Conservation (phyloP, 306 rosid genomes). For the Pyrus bretschneideri region DNA sequence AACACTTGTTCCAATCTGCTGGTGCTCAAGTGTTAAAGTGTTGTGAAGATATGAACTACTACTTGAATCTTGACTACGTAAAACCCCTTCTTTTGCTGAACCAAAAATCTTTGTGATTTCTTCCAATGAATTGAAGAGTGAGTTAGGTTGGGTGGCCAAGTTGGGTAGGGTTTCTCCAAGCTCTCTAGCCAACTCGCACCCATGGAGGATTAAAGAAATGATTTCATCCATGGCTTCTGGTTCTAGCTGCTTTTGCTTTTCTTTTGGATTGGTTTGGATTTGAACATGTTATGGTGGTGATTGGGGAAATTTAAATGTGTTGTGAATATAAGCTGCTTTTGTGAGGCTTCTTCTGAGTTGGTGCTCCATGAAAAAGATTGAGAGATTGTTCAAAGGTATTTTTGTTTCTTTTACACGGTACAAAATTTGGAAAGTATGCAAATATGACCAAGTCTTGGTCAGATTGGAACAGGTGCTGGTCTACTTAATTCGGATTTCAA, state of each 20-base stretch:
- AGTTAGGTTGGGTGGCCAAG: slow-evolving; percentile 24
- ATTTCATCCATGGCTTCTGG: slow-evolving; percentile 38
- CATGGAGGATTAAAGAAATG: slow-evolving; percentile 21
- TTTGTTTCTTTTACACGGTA: slow-evolving; percentile 36
- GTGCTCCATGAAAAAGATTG: background rate
- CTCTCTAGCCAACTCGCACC: slow-evolving; percentile 35
- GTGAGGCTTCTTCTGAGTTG: background rate
- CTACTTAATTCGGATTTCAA: slow-evolving; percentile 31
- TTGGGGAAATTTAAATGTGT: slow-evolving; percentile 4
- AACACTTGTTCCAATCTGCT: slow-evolving; percentile 13
- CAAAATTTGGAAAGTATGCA: background rate
- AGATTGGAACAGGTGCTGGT: slow-evolving; percentile 16
- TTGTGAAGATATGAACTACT: background rate
- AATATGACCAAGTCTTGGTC: slow-evolving; percentile 42
- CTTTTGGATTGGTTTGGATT: slow-evolving; percentile 1
- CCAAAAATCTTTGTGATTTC: slow-evolving; percentile 27
- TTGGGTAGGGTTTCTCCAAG: slow-evolving; percentile 35
- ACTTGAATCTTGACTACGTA: background rate
- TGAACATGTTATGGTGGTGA: background rate
- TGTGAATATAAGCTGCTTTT: background rate
- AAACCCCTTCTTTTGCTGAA: slow-evolving; percentile 22
- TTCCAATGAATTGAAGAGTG: slow-evolving; percentile 28
- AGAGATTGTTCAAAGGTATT: background rate
- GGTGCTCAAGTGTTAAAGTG: slow-evolving; percentile 12
- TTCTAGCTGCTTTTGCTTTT: background rate